Evolutionary conservation across 2,329 filamentous ascomycete species (phyloP).

Genomic region (Penicillium sp.): DNA sequence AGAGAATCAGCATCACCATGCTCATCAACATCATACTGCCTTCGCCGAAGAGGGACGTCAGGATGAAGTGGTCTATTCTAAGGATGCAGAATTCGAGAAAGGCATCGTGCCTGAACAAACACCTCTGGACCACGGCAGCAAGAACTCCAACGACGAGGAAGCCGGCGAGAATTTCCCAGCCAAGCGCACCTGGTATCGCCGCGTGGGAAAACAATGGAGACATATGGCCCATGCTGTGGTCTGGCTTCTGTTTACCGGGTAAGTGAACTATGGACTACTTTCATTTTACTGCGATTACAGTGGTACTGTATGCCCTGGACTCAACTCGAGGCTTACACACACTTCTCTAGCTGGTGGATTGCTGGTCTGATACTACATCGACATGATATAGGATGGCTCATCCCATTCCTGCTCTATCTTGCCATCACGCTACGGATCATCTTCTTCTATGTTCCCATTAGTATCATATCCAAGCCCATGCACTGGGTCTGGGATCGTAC

Average conservation of each 20-base stretch:
- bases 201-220: constrained; percentile 29
- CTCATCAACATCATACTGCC: constrained; percentile 41
- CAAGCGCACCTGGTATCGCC: constrained; percentile 31
- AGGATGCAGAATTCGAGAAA: constrained; percentile 44
- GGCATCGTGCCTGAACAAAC: constrained; percentile 35
- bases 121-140: constrained; percentile 42
- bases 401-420: constrained; percentile 81
- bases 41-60: constrained; percentile 37
- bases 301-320: constrained; percentile 1
- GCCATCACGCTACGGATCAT: constrained; percentile 70
- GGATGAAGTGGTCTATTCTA: constrained; percentile 53
- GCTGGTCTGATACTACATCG: constrained; percentile 71
- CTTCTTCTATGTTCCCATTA: constrained; percentile 70
- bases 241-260: constrained; percentile 56
- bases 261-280: constrained; percentile 32
- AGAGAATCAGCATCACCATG: constrained; percentile 42
- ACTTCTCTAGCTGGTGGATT: constrained; percentile 68
- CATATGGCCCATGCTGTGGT: constrained; percentile 49
- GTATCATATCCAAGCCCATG: constrained; percentile 65
- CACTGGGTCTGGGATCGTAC: constrained; percentile 67
- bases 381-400: constrained; percentile 73
- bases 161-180: constrained; percentile 34
- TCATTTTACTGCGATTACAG: not conserved
- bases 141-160: constrained; percentile 42
- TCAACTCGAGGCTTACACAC: constrained; percentile 15